Conservation (phyloP, 345 rosid genomes). For the Murraya paniculata region DNA sequence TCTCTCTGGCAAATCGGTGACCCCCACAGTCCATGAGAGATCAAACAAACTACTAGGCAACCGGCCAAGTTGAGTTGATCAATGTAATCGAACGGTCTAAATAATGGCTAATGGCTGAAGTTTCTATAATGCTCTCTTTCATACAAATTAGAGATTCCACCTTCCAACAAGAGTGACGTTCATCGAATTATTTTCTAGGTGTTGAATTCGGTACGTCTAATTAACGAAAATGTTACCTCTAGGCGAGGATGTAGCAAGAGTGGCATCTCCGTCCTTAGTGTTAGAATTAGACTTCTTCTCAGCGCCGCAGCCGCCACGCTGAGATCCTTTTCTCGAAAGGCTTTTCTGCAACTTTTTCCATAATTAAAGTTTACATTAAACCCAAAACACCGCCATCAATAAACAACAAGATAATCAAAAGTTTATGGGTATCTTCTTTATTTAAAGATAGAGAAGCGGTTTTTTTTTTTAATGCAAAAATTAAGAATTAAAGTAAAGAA, state of each 20-base stretch:
- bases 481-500: background rate
- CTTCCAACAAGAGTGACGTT: no score
- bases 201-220: background rate
- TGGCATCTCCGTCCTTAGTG: conserved; percentile 41
- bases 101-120: background rate
- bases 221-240: conserved; percentile 44
- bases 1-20: background rate
- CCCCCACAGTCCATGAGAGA: background rate
- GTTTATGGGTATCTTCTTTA: background rate
- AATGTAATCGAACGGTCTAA: background rate
- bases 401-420: background rate
- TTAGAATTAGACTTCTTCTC: conserved; percentile 46
- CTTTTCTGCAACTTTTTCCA: conserved; percentile 60
- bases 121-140: no score
- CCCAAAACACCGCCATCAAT: background rate
- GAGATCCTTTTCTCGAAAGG: conserved; percentile 71
- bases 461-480: background rate
- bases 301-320: conserved; percentile 39
- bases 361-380: background rate
- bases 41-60: conserved; percentile 1
- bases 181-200: fast-evolving
- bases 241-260: conserved; percentile 49
- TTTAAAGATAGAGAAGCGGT: background rate
- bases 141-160: no score
- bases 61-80: background rate